Base-by-base conservation (phyloP, 2,329 filamentous ascomycete species). In the Waltergamsia citrina region DNA sequence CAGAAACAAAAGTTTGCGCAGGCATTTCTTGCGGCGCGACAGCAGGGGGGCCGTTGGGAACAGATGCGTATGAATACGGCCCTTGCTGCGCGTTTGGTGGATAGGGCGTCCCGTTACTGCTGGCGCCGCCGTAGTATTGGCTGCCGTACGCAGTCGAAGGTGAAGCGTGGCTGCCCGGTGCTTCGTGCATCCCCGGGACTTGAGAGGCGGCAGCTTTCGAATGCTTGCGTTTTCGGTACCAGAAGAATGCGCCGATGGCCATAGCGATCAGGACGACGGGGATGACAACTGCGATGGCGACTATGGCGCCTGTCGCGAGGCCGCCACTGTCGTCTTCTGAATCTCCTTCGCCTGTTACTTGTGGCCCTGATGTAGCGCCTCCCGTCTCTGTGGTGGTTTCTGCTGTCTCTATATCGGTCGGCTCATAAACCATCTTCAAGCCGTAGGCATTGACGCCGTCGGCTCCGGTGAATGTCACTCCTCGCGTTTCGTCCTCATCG, bases 371-470 rank as follows among this genome's bases (percentile, higher is more conserved):
- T 7, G 14, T 6, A 4, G 29, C 33, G 7, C 41, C 7, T 10
- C 29, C 33, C 4, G 34, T 32, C 2, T 39, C 35, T 12, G 36
- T 32, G 11, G 30, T 29, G 4, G 26, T 32, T 11, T 37, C 44
- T 15, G 34, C 41, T 21, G 38, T 36, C 4, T 34, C 15, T 3
- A 51, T 17, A 24, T 57, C 53, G 7, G 42, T 52, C n/a, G 39
- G 26, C 25, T 57, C 44, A 33, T 55, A 51, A 9, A 59, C 47
- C 54, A 59, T 59, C 7, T 50, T 45, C 9, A 59, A 32, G 22
- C 55, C 55, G 28, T 44, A 57, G 1, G 54, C 56, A 23, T 57
- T 54, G 18, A 59, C 40, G 3, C 51, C 54, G 2, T 39, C 47
- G 0, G 38, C 44, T 6, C 42, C 43, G 4, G 25, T 37, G 35